Evolutionary conservation across 2,329 filamentous ascomycete species (phyloP).

Genomic region (Penicillium sp.): DNA sequence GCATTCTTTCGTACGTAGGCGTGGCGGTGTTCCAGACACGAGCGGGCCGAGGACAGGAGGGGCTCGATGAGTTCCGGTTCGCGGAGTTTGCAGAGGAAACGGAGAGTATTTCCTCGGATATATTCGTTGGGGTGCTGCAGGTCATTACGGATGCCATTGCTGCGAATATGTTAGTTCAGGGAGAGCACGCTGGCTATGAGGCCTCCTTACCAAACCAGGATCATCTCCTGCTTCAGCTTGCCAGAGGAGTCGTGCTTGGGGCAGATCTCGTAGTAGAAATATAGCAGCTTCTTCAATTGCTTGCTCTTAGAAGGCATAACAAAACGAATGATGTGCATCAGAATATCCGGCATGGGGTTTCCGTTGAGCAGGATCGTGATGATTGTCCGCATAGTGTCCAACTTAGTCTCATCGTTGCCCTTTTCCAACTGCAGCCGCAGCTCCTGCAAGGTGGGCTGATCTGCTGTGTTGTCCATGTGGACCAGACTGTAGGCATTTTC

Average conservation of each 20-base stretch:
- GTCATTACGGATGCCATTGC: constrained; percentile 97
- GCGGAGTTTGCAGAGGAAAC: constrained; percentile 93
- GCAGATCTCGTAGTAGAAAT: constrained; percentile 99
- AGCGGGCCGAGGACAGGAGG: constrained; percentile 84
- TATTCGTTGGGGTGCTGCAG: constrained; percentile 98
- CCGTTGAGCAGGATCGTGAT: constrained; percentile 97
- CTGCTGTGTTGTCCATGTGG: constrained; percentile 94
- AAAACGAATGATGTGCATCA: constrained; percentile 99
- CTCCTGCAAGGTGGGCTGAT: constrained; percentile 86
- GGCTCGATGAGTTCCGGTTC: constrained; percentile 96
- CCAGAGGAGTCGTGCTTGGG: constrained; percentile 89
- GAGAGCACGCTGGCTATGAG: constrained; percentile 1
- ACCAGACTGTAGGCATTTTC: constrained; percentile 96
- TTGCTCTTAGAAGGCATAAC: constrained; percentile 99
- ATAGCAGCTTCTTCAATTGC: constrained; percentile 93
- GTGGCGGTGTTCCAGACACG: constrained; percentile 92
- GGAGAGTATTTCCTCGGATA: constrained; percentile 94
- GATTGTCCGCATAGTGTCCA: constrained; percentile 95
- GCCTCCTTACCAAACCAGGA: constrained; percentile 81
- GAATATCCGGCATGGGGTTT: constrained; percentile 87
- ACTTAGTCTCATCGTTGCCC: constrained; percentile 86
- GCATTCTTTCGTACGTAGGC: constrained; percentile 98
- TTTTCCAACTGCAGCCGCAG: constrained; percentile 92
- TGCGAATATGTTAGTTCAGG: constrained; percentile 37
- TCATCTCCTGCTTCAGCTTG: constrained; percentile 99